These are phyloP conservation scores for Cercospora nicotianae DNA, from an alignment of 2,329 filamentous ascomycete genomes.

Conservation along the genomic window DNA sequence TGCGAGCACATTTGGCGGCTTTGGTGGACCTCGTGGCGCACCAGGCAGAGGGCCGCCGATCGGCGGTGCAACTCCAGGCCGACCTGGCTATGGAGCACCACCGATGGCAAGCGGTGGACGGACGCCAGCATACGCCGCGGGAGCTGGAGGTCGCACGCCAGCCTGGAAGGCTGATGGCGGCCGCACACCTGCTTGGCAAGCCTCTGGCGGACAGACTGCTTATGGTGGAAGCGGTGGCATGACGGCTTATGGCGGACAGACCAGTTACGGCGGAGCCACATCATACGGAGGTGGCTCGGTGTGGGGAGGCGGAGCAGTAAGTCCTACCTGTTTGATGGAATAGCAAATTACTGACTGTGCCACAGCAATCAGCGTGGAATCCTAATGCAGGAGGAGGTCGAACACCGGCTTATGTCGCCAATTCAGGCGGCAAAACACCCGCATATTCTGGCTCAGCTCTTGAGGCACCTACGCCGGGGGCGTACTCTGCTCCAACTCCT, in stretches of 20 bases:
- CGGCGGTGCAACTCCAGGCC: constrained; percentile 63
- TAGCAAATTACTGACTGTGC: constrained; percentile 49
- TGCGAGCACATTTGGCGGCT: constrained; percentile 32
- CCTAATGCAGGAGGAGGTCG: constrained; percentile 37
- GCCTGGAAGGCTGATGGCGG: constrained; percentile 58
- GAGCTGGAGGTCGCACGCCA: constrained; percentile 57
- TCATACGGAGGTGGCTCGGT: constrained; percentile 53
- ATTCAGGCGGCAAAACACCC: constrained; percentile 71
- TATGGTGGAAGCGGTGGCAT: constrained; percentile 47
- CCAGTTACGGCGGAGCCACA: constrained; percentile 64
- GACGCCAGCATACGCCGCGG: constrained; percentile 62
- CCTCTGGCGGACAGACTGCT: constrained; percentile 46
- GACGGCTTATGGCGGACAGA: constrained; percentile 51
- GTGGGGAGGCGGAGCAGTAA: constrained; percentile 33
- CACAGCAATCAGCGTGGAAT: constrained; percentile 41
- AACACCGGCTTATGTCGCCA: constrained; percentile 57
- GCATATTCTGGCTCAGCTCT: constrained; percentile 58
- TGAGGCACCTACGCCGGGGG: constrained; percentile 60
- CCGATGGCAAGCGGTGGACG: constrained; percentile 61
- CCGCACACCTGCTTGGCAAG: constrained; percentile 47
- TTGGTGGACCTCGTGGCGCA: constrained; percentile 20
- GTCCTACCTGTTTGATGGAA: constrained; percentile 57
- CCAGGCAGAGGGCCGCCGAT: constrained; percentile 23
- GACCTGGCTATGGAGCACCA: constrained; percentile 54
- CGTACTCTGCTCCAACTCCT: constrained; percentile 47